Evolutionary conservation across 768 basidiomycete species (phyloP), one percentile per base, ranked within the genome.

Genomic region (Kockovaella imperatae): DNA sequence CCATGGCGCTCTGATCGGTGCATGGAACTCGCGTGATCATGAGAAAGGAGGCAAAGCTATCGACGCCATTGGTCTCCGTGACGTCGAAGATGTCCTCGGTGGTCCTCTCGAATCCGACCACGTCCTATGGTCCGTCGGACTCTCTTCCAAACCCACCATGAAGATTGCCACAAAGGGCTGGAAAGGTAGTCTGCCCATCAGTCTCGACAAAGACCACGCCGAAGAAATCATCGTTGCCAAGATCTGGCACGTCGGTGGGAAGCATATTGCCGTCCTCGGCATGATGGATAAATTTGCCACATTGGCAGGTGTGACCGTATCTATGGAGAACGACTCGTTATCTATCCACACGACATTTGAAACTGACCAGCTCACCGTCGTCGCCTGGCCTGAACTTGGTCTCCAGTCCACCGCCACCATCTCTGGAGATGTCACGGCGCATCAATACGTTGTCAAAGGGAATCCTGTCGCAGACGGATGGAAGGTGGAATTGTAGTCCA

Each of bases 201-300:
- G 20, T 8, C 40, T 60, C 13, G 45, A 31, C 13, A 57, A 20
- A 25, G 49, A 39, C 0, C 49, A 54, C 26, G 54, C 52, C 35
- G 59, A 57, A 36, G 35, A 15, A 3, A 21, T 52, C 15, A 34
- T 52, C 10, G 41, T 57, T 3, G 52, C 49, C 14, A 47, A 38
- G 35, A 23, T 52, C 7, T 57, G 55, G 52, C 11, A 49, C n/a
- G 1, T 53, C 4, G 35, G 34, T 2, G 43, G 42, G 18, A 35
- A 43, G 20, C 52, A 53, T 24, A 17, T 53, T 0, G 59, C 57
- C 1, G 34, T 57, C 20, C n/a, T 61, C 11, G 59, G 59, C 8
- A 52, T 61, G 59, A 15, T 50, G 28, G 57, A 61, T 29, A 57
- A 61, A 45, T 42, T 52, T 21, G 53, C 50, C 2, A 35, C 50